Base-by-base conservation (phyloP, 2,329 filamentous ascomycete species). In the Leptographium radiaticola region DNA sequence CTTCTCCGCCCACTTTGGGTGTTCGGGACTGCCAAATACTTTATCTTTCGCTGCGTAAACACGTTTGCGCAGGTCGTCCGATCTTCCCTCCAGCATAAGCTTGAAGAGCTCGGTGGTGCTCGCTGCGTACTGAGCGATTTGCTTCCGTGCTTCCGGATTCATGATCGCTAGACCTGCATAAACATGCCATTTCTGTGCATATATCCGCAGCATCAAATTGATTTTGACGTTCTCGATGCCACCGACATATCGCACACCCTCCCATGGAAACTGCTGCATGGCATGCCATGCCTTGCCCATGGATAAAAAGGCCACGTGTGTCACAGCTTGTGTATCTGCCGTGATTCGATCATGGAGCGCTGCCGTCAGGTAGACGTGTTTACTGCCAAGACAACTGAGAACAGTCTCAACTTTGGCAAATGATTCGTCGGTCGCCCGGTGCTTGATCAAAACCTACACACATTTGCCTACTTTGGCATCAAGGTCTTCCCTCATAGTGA, bases 141-240 rank as follows among this genome's bases (percentile, higher is more conserved):
- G 93, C 67, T 86, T 79, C 67, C 86, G 87, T 4, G 93, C 93
- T 55, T 89, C 86, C 0, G 93, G 93, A 67, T 98, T 98, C 55
- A 98, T 79, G 64, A 98, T 98, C 12, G 94, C 93, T 10, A 98
- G 83, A 0, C 93, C 93, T 20, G 93, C 93, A 68, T 98, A 98
- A 55, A 98, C 93, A 72, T 98, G 94, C 94, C 94, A 98, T 70
- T 97, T 98, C 69, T 96, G 95, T 56, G 86, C 84, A 73, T 97
- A 98, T 71, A 98, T 97, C 62, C 93, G 89, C 60, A 98, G 75
- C 61, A 89, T 97, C 61, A 97, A 83, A 71, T 98, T 98, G 73
- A 97, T 95, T 73, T 98, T 98, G 63, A 97, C 91, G 68, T 98
- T 98, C 70, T 98, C 93, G 63, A 98, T 95, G 52, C 93, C 94